Base-by-base conservation (phyloP, 108 stramenopile species). In the Seminavis robusta region DNA sequence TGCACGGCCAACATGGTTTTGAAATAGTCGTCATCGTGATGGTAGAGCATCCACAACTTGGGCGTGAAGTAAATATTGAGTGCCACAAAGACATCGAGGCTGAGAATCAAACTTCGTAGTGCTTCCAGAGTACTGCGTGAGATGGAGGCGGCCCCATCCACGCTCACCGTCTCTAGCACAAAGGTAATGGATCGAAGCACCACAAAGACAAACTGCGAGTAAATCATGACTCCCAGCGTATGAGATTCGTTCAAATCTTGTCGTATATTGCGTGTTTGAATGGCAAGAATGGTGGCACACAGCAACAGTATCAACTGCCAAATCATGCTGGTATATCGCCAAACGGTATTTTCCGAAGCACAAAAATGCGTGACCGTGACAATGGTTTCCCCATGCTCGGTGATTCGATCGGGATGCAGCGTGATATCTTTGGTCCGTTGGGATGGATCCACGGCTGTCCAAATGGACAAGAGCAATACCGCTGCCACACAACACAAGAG, bases 191-290 rank as follows among this genome's bases (percentile, higher is more conserved):
- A 16, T 11, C 67, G 58, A 1, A 68, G 16, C 15, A 13, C n/a
- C 4, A 65, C 47, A 28, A 72, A 72, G 6, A 72, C 7, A 31
- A 58, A 63, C 23, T 72, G 63, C 1, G 64, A 65, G 31, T 72
- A 72, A 7, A 72, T 41, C 71, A 72, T 65, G 21, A 57, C 27
- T 46, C 56, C 71, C 50, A 72, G 29, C 34, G 46, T 56, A 15
- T 48, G 42, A 5, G 63, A 65, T 32, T 72, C 71, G 43, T 72
- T 65, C 6, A 72, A 45, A 8, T 49, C 63, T 27, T 25, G 20
- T 13, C 43, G 38, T 0, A 50, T 41, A 15, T 38, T 45, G 13
- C 71, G 34, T n/a, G 64, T 48, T 55, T 72, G 71, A 44, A 72
- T 52, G 10, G 71, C 49, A 26, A 72, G 44, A 27, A 65, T 49